A percentile compares a stretch with the other conserved stretches of the same genome.
Evolutionary conservation across 2,329 filamentous ascomycete species (phyloP).

Genomic region (Didymella pinodella): DNA sequence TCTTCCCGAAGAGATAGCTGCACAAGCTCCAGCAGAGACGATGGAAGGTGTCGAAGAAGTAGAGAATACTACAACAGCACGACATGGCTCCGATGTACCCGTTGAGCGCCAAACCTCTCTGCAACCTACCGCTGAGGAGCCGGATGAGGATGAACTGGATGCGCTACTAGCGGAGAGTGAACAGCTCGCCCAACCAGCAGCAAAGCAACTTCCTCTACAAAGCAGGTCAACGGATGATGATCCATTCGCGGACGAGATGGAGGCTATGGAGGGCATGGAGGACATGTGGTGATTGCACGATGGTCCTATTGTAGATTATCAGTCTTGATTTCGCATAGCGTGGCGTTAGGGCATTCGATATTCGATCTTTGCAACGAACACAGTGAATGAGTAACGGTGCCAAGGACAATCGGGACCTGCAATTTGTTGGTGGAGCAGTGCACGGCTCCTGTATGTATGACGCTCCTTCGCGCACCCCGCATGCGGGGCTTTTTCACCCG

Average conservation of each 20-base stretch:
- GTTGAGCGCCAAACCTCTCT: constrained; percentile 21
- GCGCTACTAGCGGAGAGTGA: constrained; percentile 61
- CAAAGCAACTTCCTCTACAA: constrained; percentile 22
- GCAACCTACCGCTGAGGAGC: constrained; percentile 39
- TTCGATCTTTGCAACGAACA: not conserved
- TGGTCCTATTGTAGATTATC: not conserved
- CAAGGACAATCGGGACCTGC: not conserved
- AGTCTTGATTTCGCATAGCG: constrained; percentile 33
- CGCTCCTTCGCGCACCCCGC: constrained; percentile 12
- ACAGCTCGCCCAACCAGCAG: constrained; percentile 14
- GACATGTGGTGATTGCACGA: constrained; percentile 42
- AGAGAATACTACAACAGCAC: not conserved
- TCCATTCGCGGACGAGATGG: constrained; percentile 51
- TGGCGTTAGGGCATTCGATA: constrained; percentile 28
- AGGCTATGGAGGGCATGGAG: constrained; percentile 51
- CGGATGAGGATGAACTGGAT: constrained; percentile 63
- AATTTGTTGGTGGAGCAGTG: constrained; percentile 1
- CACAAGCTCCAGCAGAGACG: constrained; percentile 12
- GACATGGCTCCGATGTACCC: constrained; percentile 3
- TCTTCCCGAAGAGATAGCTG: constrained; percentile 4
- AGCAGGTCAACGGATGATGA: constrained; percentile 36
- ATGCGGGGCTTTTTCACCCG: constrained; percentile 14
- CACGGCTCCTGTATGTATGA: constrained; percentile 5
- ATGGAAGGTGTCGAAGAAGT: constrained; percentile 24
- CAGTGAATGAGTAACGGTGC: not conserved